Evolutionary conservation across 306 rosid genomes (phyloP).

Genomic region (Prinsepia uniflora): DNA sequence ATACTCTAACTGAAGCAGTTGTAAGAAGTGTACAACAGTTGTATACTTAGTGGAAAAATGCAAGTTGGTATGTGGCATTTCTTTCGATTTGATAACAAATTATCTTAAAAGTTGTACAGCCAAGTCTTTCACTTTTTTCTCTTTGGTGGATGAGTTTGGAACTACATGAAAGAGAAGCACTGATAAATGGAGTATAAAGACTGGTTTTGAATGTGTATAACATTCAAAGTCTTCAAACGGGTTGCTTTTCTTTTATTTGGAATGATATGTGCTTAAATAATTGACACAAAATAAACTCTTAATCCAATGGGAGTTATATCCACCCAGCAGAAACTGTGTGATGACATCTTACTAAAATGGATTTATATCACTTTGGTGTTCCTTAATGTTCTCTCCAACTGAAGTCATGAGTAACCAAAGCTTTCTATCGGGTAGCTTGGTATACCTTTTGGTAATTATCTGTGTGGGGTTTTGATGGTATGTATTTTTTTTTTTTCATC

Average conservation of each 20-base stretch:
- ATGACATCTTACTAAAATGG: neutral
- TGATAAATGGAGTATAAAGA: neutral
- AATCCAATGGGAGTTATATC: neutral
- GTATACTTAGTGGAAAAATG: neutral
- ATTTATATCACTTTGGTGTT: neutral
- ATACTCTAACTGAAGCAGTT: neutral
- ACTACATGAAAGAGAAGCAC: neutral
- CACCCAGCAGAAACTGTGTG: neutral
- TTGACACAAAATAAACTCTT: neutral
- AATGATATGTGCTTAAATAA: neutral
- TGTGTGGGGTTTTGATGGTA: constrained; percentile 1
- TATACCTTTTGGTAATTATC: neutral
- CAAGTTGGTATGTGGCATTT: neutral
- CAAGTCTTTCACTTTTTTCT: neutral
- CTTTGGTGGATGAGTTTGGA: neutral
- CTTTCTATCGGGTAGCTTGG: neutral
- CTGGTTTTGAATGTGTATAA: neutral
- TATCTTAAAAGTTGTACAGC: neutral
- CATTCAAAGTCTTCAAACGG: neutral
- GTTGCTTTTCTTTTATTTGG: neutral
- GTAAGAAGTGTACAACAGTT: neutral
- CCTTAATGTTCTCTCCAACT: constrained; percentile 5
- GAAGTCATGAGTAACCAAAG: constrained; percentile 8
- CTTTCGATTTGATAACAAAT: neutral
- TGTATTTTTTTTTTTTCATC: constrained; percentile 18